Base-by-base conservation (phyloP, 345 rosid species). In the Euphorbia lathyris region DNA sequence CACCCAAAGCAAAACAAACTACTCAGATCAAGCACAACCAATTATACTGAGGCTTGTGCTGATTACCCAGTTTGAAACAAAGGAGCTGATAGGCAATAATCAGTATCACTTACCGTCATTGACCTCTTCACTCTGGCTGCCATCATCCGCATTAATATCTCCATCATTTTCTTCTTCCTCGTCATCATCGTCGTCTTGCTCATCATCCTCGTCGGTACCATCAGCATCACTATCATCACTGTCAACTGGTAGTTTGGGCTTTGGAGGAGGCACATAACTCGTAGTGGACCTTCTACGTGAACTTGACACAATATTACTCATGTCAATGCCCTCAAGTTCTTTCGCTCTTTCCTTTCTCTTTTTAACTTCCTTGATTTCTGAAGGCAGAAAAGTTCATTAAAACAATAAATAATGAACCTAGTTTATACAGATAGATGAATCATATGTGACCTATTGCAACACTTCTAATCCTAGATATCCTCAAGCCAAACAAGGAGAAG, bases 271-370 rank as follows among this genome's bases (percentile, higher is more conserved):
- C 38, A 48, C 77, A 62, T 82, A 92, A 73, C 89, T 90, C 59
- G 81, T 78, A 22, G 89, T 66, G 16, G 92, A 74, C 80, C 97
- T 84, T 80, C 96, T 87, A 47, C 99, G 90, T 51, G 97, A 86
- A 77, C 86, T 90, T 36, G 83, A 78, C 50, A 92, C 92, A 58
- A 88, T 90, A 76, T 92, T 95, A 69, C 93, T 90, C 43, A 67
- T 81, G 85, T 92, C 96, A 76, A 95, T 88, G 67, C 96, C 97
- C 77, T 92, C 97, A 5, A 95, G 93, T 82, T 95, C 97, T 76
- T 77, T 87, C 57, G 85, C 86, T 77, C 88, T 87, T 73, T 83
- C 83, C 80, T 88, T 95, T 72, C 55, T 80, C 80, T 70, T 95
- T 72, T 76, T 90, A 1, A 90, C 91, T 55, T 87, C 97, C 85